Base-by-base conservation (phyloP, 768 basidiomycete species). In the Hydnum rufescens region DNA sequence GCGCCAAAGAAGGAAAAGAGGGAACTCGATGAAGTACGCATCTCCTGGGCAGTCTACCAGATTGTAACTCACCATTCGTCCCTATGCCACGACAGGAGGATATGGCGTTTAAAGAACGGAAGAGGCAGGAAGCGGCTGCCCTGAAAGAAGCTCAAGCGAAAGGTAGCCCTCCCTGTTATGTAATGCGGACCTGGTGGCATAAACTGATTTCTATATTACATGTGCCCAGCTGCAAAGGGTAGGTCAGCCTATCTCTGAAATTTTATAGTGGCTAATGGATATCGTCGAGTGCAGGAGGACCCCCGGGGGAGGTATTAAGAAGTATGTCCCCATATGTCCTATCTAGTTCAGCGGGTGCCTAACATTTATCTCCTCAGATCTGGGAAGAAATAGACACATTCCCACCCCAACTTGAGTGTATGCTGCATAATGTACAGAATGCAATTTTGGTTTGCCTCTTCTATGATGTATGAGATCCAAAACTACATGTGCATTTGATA, bases 1-100 rank as follows among this genome's bases (percentile, higher is more conserved):
- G 78, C 82, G 51, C 72, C 86, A 39, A 89, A 87, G 77, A 88
- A 88, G 64, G 78, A 77, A 0, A 76, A 78, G 66, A 76, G 73
- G 59, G 82, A 79, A 1, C 74, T 76, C 8, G 51, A 59, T 5
- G 60, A 61, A 49, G 60, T 57, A 47, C 47, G 58, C 26, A 16
- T 47, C 25, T 26, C 26, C 8, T 13, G 13, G 13, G 13, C 1
- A 25, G 8, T 47, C 8, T 47, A 13, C 26, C 26, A 13, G 44
- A 16, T 47, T 28, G 8, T 13, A 8, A 8, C 25, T 13, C 44
- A 28, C 1, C 13, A 47, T 16, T 13, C 13, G 2, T 32, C 49
- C 51, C 52, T 32, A 22, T 2, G 46, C 53, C 19, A 36, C 36
- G 51, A 43, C 80, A 84, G 55, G 81, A 84, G 0, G 78, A 80